Conservation (phyloP, 805 yeast species). For the Tetrapisispora fleetii region DNA sequence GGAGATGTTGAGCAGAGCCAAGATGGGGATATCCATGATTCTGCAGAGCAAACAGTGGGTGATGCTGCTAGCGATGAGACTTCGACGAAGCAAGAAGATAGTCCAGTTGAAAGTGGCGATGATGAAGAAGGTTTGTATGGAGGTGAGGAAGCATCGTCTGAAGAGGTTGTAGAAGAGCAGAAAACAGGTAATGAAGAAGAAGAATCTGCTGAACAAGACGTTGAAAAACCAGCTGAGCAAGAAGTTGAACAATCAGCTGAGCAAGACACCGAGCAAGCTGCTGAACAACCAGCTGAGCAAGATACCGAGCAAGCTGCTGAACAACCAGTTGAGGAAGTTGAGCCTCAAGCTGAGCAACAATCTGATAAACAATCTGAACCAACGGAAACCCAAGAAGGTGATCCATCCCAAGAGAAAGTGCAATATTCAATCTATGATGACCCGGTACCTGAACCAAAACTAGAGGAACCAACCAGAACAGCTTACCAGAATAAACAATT, state of each 20-base stretch:
- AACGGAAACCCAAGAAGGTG: background rate
- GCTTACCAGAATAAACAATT: slow-evolving; percentile 2
- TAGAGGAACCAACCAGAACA: background rate
- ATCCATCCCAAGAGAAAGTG: background rate
- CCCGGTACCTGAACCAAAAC: background rate
- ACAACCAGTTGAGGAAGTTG: too few relatives aligned
- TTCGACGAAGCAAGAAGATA: too few relatives aligned
- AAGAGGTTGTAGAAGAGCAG: background rate
- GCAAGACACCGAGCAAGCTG: background rate
- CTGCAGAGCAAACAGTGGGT: background rate
- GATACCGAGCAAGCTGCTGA: too few relatives aligned
- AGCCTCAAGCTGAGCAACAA: background rate
- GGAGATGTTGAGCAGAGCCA: background rate
- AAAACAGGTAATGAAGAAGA: background rate
- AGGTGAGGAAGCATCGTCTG: too few relatives aligned
- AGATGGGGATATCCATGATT: background rate
- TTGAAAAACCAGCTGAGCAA: background rate
- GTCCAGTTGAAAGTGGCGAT: too few relatives aligned
- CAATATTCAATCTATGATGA: slow-evolving; percentile 2
- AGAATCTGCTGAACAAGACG: background rate
- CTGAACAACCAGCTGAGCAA: background rate
- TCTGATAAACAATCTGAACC: background rate
- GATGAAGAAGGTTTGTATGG: too few relatives aligned
- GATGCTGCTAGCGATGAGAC: too few relatives aligned
- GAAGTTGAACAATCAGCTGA: background rate